Base-by-base conservation (phyloP, 495 filamentous ascomycete species). In the Trypethelium eluteriae region DNA sequence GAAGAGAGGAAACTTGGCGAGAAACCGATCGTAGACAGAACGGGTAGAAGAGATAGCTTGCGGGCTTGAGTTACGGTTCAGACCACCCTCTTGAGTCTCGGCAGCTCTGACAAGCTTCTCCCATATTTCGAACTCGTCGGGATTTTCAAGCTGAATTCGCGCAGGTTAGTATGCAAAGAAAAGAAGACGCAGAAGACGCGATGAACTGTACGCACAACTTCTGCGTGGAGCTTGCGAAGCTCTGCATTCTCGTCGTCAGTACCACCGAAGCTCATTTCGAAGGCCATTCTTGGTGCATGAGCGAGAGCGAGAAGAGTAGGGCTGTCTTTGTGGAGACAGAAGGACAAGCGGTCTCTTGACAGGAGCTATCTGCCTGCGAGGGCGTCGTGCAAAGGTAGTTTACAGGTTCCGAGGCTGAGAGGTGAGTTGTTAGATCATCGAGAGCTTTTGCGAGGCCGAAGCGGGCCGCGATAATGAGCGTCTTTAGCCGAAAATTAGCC, bases 41-140 rank as follows among this genome's bases (percentile, higher is more conserved):
- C 94, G 86, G 39, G 89, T 87, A 10, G 91, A 86, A 34, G 89
- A 88, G 71, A 99, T 92, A 4, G 94, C 90, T 73, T 96, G 89
- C 4, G 95, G 93, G 71, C 89, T 96, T 63, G 94, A 97, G 76
- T 99, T 98, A 66, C 95, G 88, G 72, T 93, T 98, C 64, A 99
- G 84, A 12, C 94, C 94, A 39, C 93, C 93, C 71, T 99, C 95
- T 35, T 96, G 86, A 61, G 81, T 81, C 74, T 96, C 90, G 50
- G 88, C 90, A 18, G 86, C 85, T 69, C 86, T 86, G 66, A 97
- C 86, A 34, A 98, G 87, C 76, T 90, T 91, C 79, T 97, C 94
- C 94, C 94, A 99, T 35, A 86, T 85, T 71, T 96, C 93, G 73
- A 94, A 96, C 76, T 90, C 91, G 78, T 99, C 94, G 2, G 92